Base-by-base conservation (phyloP, 768 basidiomycete species). In the Panus rudis region DNA sequence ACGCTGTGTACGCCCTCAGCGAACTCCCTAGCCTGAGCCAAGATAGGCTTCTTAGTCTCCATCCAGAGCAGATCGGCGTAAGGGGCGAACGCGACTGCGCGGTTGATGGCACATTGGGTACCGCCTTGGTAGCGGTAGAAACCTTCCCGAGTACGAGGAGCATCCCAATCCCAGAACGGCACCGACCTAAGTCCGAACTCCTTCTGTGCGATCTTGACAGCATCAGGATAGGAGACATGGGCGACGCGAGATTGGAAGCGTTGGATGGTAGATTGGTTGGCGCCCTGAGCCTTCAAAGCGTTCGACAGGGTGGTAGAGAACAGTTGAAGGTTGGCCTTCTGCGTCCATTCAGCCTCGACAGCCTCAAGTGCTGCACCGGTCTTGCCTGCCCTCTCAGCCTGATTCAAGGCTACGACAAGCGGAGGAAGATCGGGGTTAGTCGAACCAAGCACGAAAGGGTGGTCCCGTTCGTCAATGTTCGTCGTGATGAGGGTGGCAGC, bases 71-170 rank as follows among this genome's bases (percentile, higher is more conserved):
- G 65, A 63, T 93, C 92, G 39, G 91, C 87, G 63, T 93, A 92
- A 3, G 93, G 94, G 22, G 92, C 92, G 56, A 90, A 97, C 21
- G 91, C 92, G 46, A 92, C 71, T 14, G 86, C 87, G 46, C 94
- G 89, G 65, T 88, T 84, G 56, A 98, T 76, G 8, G 92, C 92
- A 58, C 92, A 93, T 59, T 89, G 81, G 4, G 93, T 98, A 6
- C 94, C 94, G 47, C 94, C 93, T 64, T 93, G 89, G 72, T 94
- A 97, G 51, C 94, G 81, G 73, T 92, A 98, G 71, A 79, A 98
- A 31, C 94, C 94, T 63, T 98, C 94, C 46, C 93, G 79, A 0
- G 94, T 96, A 46, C 96, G 72, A 27, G 94, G 91, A 37, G 83
- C 71, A 63, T 97, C 89, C 92, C 93, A 97, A 64, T 92, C 73